phyloP scores from a whole-genome alignment of 169 alveolate species.

The Perkinsus chesapeaki region DNA sequence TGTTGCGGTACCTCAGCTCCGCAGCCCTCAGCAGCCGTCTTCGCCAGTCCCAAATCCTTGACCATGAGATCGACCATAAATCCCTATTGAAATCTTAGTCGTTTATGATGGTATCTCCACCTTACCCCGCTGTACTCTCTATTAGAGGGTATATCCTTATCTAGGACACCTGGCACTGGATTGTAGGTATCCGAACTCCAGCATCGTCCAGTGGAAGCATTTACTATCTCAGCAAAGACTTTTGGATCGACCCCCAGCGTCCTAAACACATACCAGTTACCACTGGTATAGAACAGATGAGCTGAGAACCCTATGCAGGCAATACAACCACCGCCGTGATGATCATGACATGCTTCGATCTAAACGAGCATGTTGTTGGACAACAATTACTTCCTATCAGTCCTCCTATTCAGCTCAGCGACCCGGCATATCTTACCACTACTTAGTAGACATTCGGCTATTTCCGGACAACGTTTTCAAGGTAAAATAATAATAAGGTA shows the following conservation, averaged over 20 bases:
- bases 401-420: no score
- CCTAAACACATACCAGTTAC: no score
- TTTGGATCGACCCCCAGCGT: constrained; percentile 50
- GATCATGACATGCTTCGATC: no score
- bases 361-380: no score
- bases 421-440: no score
- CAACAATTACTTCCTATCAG: no score
- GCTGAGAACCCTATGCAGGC: no score
- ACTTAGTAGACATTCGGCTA: no score
- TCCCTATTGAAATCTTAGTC: constrained; percentile 18
- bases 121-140: constrained; percentile 34
- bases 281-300: no score
- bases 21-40: constrained; percentile 36
- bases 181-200: constrained; percentile 49
- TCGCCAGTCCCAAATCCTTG: constrained; percentile 48
- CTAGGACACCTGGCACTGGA: constrained; percentile 58
- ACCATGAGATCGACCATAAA: constrained; percentile 40
- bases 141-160: constrained; percentile 39
- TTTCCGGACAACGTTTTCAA: no score
- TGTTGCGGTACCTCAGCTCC: background rate
- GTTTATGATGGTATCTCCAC: background rate
- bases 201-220: constrained; percentile 41
- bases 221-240: constrained; percentile 33
- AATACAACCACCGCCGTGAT: no score
- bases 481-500: no score